Evolutionary conservation across 2,329 filamentous ascomycete species (phyloP), one percentile per base, ranked within the genome.

Genomic region (Aspergillus texensis): DNA sequence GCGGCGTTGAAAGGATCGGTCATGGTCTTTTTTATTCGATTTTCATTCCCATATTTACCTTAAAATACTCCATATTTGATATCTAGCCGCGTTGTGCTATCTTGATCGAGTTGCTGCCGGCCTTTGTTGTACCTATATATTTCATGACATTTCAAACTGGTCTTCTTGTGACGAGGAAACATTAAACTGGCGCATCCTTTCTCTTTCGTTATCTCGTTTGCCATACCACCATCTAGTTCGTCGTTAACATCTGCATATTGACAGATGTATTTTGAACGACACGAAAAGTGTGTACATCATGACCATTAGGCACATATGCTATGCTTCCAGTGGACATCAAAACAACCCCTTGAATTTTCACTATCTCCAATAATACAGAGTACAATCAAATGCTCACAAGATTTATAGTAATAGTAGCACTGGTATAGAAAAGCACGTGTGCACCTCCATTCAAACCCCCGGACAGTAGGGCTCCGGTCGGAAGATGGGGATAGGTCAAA

Each of bases 81-180:
- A 68, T 65, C 60, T 70, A 67, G 48, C 60, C 62, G 61, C 58
- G 45, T 62, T 61, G 55, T 66, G 53, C 53, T 60, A 65, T 24
- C 54, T 62, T 50, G 60, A 65, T 52, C 60, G 62, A 64, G 65
- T 65, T 50, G 64, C 64, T 64, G 66, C 63, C 60, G 62, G 66
- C 60, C 63, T 55, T 71, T 61, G 65, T 64, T 74, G 71, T 75
- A 74, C 63, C 68, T 74, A 73, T 74, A 71, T 67, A 52, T 54
- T 66, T 55, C 52, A 6, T 67, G 64, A 67, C 66, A 64, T 67
- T 64, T 62, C 53, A 52, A 52, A 32, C 63, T 66, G 48, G 62
- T 62, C 66, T 34, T 19, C 52, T 28, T 28, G 6, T 52, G 32
- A 55, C 21, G n/a, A 55, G 52, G 48, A 32, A 39, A 26, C 12